A percentile compares a stretch with the other conserved stretches of the same genome.
These are phyloP conservation scores for Ceratobasidium sp. DNA, from an alignment of 1,284 basidiomycete genomes.

Conservation along the genomic window DNA sequence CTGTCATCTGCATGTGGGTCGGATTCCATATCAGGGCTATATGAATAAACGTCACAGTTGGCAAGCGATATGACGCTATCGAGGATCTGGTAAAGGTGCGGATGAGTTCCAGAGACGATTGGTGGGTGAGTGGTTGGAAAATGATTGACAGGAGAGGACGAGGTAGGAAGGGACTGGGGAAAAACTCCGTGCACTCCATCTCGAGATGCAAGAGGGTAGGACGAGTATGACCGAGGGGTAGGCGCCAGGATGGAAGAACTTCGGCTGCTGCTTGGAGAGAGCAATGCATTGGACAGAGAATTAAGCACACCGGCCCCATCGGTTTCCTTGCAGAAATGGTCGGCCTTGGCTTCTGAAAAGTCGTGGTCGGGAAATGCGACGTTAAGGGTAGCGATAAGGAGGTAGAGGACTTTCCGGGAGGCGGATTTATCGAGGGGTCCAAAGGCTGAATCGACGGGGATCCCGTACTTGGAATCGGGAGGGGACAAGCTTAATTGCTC, in stretches of 20 bases:
- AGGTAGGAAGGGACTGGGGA: slow-evolving; percentile 72
- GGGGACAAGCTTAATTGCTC: slow-evolving; percentile 43
- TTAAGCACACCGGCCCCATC: slow-evolving; percentile 75
- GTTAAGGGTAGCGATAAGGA: slow-evolving; percentile 96
- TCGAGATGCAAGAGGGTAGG: slow-evolving; percentile 75
- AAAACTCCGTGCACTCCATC: slow-evolving; percentile 60
- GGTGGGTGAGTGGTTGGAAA: slow-evolving; percentile 65
- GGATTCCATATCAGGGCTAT: slow-evolving; percentile 91
- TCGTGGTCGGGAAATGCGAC: slow-evolving; percentile 98
- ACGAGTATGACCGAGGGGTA: slow-evolving; percentile 76
- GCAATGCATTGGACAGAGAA: slow-evolving; percentile 74
- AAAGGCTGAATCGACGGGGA: slow-evolving; percentile 48
- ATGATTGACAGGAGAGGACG: slow-evolving; percentile 67
- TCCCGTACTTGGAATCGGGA: slow-evolving; percentile 35
- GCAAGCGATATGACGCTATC: slow-evolving; percentile 89
- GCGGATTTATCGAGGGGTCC: slow-evolving; percentile 55
- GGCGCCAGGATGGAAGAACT: slow-evolving; percentile 50
- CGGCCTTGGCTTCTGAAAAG: slow-evolving; percentile 90
- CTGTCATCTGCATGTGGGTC: slow-evolving; percentile 88
- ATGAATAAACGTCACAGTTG: slow-evolving; percentile 96
- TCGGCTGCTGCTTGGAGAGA: slow-evolving; percentile 52
- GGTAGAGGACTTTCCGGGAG: slow-evolving; percentile 87
- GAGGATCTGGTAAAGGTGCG: slow-evolving; percentile 84
- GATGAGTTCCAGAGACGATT: slow-evolving; percentile 65
- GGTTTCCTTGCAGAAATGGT: slow-evolving; percentile 88